These are phyloP conservation scores for Termitomyces sp. DNA, from an alignment of 768 basidiomycete species.

Conservation along the genomic window DNA sequence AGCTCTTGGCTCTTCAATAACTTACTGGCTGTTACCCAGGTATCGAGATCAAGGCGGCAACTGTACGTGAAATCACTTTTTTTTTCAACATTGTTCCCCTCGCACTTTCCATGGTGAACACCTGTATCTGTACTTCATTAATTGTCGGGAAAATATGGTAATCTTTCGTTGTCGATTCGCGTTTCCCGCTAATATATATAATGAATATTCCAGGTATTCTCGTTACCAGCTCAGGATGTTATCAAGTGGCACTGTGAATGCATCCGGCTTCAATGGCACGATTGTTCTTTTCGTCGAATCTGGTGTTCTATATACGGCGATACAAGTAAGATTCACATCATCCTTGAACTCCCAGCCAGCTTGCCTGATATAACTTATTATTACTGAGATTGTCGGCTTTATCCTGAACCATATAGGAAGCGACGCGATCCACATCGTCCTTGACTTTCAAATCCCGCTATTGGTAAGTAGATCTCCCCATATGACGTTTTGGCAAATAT, in stretches of 20 bases:
- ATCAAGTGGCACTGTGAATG: background rate
- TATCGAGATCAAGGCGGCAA: slow-evolving; percentile 3
- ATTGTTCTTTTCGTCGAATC: slow-evolving; percentile 14
- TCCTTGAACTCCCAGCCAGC: background rate
- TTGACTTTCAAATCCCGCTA: slow-evolving; percentile 13
- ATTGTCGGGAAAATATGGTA: slow-evolving; percentile 16
- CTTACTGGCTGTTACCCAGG: background rate
- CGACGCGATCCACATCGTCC: slow-evolving; percentile 11
- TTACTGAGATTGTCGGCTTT: slow-evolving; percentile 8
- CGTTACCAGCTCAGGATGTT: background rate
- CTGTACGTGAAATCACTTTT: background rate
- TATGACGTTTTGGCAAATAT: too few species aligned
- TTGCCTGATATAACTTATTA: background rate
- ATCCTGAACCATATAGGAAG: slow-evolving; percentile 9
- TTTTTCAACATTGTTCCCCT: slow-evolving; percentile 9
- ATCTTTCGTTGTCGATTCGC: too few species aligned
- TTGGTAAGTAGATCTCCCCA: background rate
- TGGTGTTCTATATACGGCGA: slow-evolving; percentile 6
- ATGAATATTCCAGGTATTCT: slow-evolving; percentile 5
- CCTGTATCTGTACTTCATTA: slow-evolving; percentile 12
- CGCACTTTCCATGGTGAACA: slow-evolving; percentile 13
- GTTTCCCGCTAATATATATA: too few species aligned
- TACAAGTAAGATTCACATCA: background rate
- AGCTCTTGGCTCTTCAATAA: background rate
- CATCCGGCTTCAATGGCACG: slow-evolving; percentile 1